Conservation (phyloP, 495 filamentous ascomycete species). For the Hyaloscypha hepaticicola region DNA sequence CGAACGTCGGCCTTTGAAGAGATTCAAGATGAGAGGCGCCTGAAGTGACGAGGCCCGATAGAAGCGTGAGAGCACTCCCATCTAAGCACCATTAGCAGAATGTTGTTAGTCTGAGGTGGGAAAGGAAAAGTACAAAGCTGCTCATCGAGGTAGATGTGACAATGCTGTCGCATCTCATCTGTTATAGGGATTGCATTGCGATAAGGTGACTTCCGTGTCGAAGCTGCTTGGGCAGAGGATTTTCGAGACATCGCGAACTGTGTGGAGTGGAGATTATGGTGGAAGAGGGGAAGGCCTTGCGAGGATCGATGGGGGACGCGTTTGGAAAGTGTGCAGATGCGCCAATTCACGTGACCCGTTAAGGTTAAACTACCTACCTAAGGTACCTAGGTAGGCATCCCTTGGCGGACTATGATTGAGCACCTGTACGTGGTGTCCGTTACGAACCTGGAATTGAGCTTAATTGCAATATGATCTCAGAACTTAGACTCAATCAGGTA, state of each 20-base stretch:
- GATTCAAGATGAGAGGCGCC: conserved; percentile 48
- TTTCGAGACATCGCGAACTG: neutral
- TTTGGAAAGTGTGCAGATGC: too few relatives aligned
- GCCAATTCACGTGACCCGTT: too few relatives aligned
- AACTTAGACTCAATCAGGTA: too few relatives aligned
- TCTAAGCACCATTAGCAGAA: conserved; percentile 47
- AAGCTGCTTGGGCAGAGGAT: neutral
- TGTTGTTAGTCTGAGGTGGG: neutral
- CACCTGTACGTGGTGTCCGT: too few relatives aligned
- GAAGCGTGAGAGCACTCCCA: conserved; percentile 64
- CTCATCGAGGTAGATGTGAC: conserved; percentile 74
- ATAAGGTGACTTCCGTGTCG: conserved; percentile 38
- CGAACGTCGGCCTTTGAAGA: conserved; percentile 45
- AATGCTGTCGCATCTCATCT: conserved; percentile 61
- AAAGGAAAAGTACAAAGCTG: conserved; percentile 53
- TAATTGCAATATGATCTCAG: too few relatives aligned
- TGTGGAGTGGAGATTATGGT: neutral
- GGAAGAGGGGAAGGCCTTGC: neutral
- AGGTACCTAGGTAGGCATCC: too few relatives aligned
- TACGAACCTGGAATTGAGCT: too few relatives aligned
- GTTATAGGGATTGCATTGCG: conserved; percentile 55
- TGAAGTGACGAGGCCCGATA: conserved; percentile 61
- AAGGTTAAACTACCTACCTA: too few relatives aligned
- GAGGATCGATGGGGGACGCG: neutral
- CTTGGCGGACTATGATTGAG: too few relatives aligned